Conservation (phyloP, 1,139 yeast genomes). For the Pichia sp. region DNA sequence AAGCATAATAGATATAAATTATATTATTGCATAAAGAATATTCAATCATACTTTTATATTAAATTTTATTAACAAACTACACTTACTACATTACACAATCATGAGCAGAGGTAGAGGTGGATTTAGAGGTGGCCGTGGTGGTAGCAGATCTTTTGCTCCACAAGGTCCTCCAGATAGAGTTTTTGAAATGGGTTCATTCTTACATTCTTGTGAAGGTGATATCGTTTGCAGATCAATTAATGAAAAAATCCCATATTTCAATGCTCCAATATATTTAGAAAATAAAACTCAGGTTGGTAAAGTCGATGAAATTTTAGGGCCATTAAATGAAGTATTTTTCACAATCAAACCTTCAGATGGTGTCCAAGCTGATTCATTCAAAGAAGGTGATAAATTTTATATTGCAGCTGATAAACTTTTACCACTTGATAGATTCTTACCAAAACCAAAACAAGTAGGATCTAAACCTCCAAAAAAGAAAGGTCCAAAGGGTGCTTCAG, state of each 20-base stretch:
- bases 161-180: conserved; percentile 94
- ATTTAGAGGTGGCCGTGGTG: conserved; percentile 48
- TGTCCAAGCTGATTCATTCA: conserved; percentile 87
- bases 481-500: conserved; percentile 41
- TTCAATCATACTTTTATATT: neutral
- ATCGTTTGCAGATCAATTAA: conserved; percentile 94
- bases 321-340: conserved; percentile 93
- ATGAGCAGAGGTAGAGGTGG: conserved; percentile 30
- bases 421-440: conserved; percentile 93
- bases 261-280: conserved; percentile 96
- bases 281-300: conserved; percentile 95
- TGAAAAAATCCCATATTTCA: conserved; percentile 93
- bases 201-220: conserved; percentile 95
- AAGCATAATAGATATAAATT: too few relatives aligned
- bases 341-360: conserved; percentile 96
- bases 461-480: conserved; percentile 74
- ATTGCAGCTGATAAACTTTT: conserved; percentile 93
- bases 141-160: conserved; percentile 47
- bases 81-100: neutral
- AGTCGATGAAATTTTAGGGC: conserved; percentile 97
- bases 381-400: conserved; percentile 91
- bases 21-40: too few relatives aligned
- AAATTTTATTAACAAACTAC: neutral
- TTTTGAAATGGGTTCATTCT: conserved; percentile 88
- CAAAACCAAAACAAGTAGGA: conserved; percentile 78